phyloP scores from a whole-genome alignment of 805 yeast species.

The Gaillardinia entomophila region DNA sequence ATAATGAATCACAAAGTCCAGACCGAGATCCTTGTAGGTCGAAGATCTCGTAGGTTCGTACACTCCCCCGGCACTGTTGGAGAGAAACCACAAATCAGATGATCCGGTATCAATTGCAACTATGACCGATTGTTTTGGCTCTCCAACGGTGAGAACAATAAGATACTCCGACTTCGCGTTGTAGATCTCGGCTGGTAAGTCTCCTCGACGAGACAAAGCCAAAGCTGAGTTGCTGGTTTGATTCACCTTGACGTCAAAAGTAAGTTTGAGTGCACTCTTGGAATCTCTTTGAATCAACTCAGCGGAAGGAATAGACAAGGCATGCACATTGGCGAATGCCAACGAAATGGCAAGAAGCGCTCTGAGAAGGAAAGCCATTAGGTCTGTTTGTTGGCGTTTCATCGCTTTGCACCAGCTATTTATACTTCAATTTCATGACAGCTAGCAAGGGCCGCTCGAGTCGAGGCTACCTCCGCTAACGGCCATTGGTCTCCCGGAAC shows the following conservation, averaged over 20 bases:
- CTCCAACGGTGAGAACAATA: too few species aligned
- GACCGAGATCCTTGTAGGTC: background rate
- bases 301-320: slow-evolving; percentile 1
- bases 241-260: background rate
- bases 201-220: too few species aligned
- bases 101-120: background rate
- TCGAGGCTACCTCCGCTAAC: too few species aligned
- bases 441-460: too few species aligned
- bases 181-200: slow-evolving; percentile 9
- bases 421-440: too few species aligned
- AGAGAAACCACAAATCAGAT: background rate
- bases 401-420: too few species aligned
- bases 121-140: slow-evolving; percentile 3
- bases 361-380: too few species aligned
- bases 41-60: background rate
- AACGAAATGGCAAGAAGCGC: too few species aligned
- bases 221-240: too few species aligned
- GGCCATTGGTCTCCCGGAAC: too few species aligned
- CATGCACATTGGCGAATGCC: slow-evolving; percentile 1
- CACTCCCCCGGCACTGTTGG: background rate
- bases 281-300: background rate
- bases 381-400: too few species aligned
- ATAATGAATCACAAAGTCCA: background rate
- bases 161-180: slow-evolving; percentile 3
- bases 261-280: background rate